Conservation (phyloP, 2,329 filamentous ascomycete genomes). For the Apiospora rasikravindrae region DNA sequence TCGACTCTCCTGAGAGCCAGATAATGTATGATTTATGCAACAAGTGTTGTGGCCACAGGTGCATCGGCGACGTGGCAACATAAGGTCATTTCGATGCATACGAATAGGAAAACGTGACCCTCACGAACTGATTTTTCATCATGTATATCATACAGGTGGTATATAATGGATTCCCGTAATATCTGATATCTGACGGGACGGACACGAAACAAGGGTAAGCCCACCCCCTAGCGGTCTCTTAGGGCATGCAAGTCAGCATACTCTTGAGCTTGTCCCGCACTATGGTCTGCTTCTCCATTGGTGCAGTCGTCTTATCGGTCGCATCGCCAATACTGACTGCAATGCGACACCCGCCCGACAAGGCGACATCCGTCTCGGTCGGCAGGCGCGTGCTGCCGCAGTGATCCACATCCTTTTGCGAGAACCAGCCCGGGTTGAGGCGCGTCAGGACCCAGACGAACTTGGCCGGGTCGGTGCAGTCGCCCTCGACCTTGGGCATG, state of each 20-base stretch:
- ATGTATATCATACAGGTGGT: background rate
- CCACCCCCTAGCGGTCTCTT: background rate
- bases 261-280: constrained; percentile 56
- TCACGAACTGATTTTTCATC: background rate
- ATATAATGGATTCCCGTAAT: background rate
- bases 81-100: background rate
- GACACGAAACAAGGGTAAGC: background rate
- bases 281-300: constrained; percentile 53
- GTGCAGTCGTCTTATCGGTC: constrained; percentile 63
- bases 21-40: background rate
- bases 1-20: too few relatives aligned
- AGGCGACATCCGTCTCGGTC: constrained; percentile 60
- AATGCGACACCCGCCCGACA: constrained; percentile 60
- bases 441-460: constrained; percentile 70
- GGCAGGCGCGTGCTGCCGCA: constrained; percentile 63
- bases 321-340: constrained; percentile 68
- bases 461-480: constrained; percentile 56
- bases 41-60: background rate
- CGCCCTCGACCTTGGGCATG: constrained; percentile 58
- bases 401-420: constrained; percentile 58
- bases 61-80: background rate
- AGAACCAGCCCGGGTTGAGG: constrained; percentile 61
- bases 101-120: background rate
- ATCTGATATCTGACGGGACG: constrained; percentile 11
- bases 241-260: constrained; percentile 53